Evolutionary conservation across 345 rosid species (phyloP).

Genomic region (Pistacia vera): DNA sequence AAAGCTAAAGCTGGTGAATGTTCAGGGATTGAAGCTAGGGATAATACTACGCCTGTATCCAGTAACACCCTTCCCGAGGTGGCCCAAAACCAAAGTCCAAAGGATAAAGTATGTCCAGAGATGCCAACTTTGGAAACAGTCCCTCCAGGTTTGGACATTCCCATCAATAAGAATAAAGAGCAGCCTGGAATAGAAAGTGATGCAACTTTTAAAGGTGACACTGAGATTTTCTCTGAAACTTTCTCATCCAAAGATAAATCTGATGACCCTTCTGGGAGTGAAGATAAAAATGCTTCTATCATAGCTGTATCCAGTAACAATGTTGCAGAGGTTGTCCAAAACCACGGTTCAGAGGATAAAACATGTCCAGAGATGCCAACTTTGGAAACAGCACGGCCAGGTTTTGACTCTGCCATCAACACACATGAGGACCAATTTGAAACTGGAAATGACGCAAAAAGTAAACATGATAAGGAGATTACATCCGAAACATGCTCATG

Average conservation of each 20-base stretch:
- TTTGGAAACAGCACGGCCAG: conserved; percentile 21
- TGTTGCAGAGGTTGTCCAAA: conserved; percentile 27
- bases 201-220: conserved; percentile 16
- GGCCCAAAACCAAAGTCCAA: conserved; percentile 29
- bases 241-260: conserved; percentile 43
- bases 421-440: conserved; percentile 16
- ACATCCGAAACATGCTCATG: conserved; percentile 55
- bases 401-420: conserved; percentile 15
- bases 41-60: conserved; percentile 28
- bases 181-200: conserved; percentile 23
- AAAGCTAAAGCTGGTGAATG: conserved; percentile 47
- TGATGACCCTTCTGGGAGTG: conserved; percentile 26
- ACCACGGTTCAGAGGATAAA: conserved; percentile 28
- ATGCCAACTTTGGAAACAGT: conserved; percentile 21
- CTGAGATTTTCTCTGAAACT: conserved; percentile 61
- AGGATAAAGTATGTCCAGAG: conserved; percentile 16
- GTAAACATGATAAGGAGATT: conserved; percentile 39
- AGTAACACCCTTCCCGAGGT: conserved; percentile 30
- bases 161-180: conserved; percentile 18
- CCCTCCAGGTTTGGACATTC: conserved; percentile 26
- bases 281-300: conserved; percentile 28
- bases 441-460: conserved; percentile 38
- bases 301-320: conserved; percentile 28
- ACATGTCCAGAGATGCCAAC: conserved; percentile 19
- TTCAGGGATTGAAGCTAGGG: conserved; percentile 35